Evolutionary conservation across 805 yeast species (phyloP).

Genomic region (Wickerhamia fluorescens): DNA sequence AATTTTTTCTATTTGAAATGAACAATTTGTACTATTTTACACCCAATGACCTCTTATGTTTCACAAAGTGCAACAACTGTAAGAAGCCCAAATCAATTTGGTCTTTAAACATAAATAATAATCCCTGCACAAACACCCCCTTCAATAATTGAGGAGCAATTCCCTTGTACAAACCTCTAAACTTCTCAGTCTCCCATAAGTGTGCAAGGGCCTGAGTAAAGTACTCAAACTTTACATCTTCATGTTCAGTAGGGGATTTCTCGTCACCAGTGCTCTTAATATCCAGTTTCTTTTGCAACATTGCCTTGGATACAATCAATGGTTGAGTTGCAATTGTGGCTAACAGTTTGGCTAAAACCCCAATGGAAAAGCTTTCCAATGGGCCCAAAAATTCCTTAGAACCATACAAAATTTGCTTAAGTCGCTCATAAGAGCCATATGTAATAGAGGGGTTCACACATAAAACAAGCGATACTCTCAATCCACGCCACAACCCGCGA

Average conservation of each 20-base stretch:
- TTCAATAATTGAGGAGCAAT: conserved; percentile 71
- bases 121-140: conserved; percentile 80
- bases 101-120: conserved; percentile 75
- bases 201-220: conserved; percentile 59
- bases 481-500: conserved; percentile 74
- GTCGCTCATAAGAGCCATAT: conserved; percentile 70
- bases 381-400: conserved; percentile 44
- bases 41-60: too few relatives aligned
- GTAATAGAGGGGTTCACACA: conserved; percentile 84
- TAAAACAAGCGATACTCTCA: conserved; percentile 70
- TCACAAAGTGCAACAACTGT: conserved; percentile 23
- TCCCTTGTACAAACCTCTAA: conserved; percentile 69
- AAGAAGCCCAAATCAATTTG: conserved; percentile 43
- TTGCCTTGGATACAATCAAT: conserved; percentile 74
- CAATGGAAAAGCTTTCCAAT: conserved; percentile 59
- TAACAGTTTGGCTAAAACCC: conserved; percentile 73
- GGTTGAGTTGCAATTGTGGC: conserved; percentile 84
- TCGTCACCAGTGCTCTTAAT: conserved; percentile 11
- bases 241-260: conserved; percentile 3
- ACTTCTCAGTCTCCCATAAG: conserved; percentile 58
- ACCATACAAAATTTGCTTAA: conserved; percentile 45
- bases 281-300: conserved; percentile 51
- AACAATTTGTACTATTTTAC: too few relatives aligned
- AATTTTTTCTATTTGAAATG: too few relatives aligned
- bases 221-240: conserved; percentile 40